Evolutionary conservation across 805 yeast genomes (phyloP).

Genomic region (Starmerella riodocensis): DNA sequence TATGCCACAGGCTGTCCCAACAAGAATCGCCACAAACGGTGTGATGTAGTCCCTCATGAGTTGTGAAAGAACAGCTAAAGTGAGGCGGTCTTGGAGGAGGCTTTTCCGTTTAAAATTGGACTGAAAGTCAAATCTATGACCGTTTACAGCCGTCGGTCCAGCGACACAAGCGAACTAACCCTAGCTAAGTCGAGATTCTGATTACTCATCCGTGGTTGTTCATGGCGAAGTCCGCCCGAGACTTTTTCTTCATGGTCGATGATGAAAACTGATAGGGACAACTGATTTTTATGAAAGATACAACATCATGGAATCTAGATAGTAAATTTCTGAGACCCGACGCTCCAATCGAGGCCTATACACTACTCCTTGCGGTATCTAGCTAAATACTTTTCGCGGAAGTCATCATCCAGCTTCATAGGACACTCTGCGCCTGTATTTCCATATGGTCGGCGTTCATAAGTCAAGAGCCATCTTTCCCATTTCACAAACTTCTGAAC

Average conservation of each 20-base stretch:
- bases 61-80: no score
- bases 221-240: no score
- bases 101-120: no score
- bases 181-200: no score
- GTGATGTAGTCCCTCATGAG: constrained; percentile 16
- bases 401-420: constrained; percentile 41
- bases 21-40: constrained; percentile 19
- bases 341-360: not conserved
- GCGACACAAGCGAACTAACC: no score
- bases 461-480: constrained; percentile 78
- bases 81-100: no score
- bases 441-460: constrained; percentile 42
- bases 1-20: constrained; percentile 21
- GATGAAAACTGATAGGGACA: constrained; percentile 30
- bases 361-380: constrained; percentile 34
- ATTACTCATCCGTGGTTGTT: no score
- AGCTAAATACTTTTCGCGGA: constrained; percentile 64
- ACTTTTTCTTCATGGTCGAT: constrained; percentile 16
- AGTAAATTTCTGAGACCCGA: constrained; percentile 23
- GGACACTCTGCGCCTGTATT: constrained; percentile 33
- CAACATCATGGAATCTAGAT: constrained; percentile 24
- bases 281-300: constrained; percentile 23
- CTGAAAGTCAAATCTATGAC: no score
- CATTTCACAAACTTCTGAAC: constrained; percentile 86
- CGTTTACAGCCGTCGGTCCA: no score